Base-by-base conservation (phyloP, 352 stramenopile genomes). In the Globisporangium emineosum region DNA sequence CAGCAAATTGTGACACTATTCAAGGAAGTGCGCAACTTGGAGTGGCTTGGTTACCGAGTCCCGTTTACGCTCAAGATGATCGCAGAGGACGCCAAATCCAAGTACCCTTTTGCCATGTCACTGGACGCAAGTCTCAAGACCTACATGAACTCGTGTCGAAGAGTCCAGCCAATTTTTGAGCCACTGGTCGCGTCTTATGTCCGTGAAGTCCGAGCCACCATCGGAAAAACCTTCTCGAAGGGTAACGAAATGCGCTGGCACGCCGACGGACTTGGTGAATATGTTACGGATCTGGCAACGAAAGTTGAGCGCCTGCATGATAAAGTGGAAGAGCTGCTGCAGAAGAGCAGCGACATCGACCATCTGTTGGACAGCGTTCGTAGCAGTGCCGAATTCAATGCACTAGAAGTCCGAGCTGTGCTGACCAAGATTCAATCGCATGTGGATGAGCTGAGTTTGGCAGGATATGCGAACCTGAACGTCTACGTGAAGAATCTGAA, bases 11-110 rank as follows among this genome's bases (percentile, higher is more conserved):
- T 99, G 35, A 94, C 94, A 35, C 75, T 99, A 33, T 99, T 99
- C 71, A 99, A 99, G 69, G 98, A 99, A 83, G 97, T 99, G 49
- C 89, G 96, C 42, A 98, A 99, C 71, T 75, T 99, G 33, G 96
- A 99, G 66, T 99, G 97, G 97, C 73, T 99, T 13, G 97, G 97
- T 19, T 99, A 99, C 65, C 86, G 88, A 23, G 97, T 99, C 37
- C 97, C 97, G 21, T 97, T 98, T 59, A 99, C 95, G 12, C 67
- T 96, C 54, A 93, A 97, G 60, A 93, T 98, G 73, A 97, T 98
- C 51, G 90, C 97, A 2, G 96, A 99, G 74, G 97, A 99, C 78
- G 96, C 97, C 15, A 97, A 98, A 68, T 84, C 90, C 9, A 97
- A 98, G 61, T 99, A 99, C 73, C 95, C 97, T 21, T 97, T 95